These are phyloP conservation scores for Paecilomyces sp. DNA, from an alignment of 2,329 filamentous ascomycete genomes.

Conservation along the genomic window DNA sequence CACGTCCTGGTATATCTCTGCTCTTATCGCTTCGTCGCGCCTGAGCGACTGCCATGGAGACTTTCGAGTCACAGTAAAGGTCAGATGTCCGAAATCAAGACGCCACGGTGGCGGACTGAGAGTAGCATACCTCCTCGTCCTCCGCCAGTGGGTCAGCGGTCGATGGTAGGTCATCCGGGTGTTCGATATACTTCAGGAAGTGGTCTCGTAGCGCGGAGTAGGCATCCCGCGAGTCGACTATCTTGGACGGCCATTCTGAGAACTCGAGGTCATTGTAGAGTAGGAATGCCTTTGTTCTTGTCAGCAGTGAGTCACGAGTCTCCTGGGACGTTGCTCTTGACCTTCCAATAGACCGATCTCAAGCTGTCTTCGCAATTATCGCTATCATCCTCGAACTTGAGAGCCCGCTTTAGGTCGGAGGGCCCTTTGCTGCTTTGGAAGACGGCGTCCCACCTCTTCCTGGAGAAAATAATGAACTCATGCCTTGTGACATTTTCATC, in stretches of 20 bases:
- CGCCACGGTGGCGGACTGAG: constrained; percentile 30
- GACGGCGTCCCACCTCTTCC: constrained; percentile 62
- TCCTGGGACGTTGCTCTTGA: constrained; percentile 22
- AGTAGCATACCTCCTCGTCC: constrained; percentile 55
- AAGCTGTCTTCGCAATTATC: constrained; percentile 66
- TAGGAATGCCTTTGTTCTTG: constrained; percentile 59
- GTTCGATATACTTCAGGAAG: constrained; percentile 73
- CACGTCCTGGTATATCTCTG: constrained; percentile 91
- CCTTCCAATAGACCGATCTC: constrained; percentile 91
- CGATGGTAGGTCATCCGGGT: constrained; percentile 72
- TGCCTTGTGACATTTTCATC: neutral
- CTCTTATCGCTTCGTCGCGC: constrained; percentile 72
- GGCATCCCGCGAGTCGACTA: constrained; percentile 63
- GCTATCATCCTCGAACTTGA: constrained; percentile 51
- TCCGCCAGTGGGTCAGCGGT: constrained; percentile 79
- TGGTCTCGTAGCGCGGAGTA: constrained; percentile 67
- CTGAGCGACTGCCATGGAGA: constrained; percentile 87
- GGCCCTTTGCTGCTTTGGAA: constrained; percentile 47
- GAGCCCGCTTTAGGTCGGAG: constrained; percentile 57
- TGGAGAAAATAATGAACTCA: constrained; percentile 22
- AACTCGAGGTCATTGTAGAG: constrained; percentile 63
- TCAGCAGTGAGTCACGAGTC: constrained; percentile 1
- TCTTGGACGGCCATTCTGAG: constrained; percentile 59
- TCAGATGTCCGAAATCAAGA: constrained; percentile 21
- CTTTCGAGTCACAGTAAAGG: constrained; percentile 41